phyloP scores from a whole-genome alignment of 768 basidiomycete genomes.

The Lentinula sp. region DNA sequence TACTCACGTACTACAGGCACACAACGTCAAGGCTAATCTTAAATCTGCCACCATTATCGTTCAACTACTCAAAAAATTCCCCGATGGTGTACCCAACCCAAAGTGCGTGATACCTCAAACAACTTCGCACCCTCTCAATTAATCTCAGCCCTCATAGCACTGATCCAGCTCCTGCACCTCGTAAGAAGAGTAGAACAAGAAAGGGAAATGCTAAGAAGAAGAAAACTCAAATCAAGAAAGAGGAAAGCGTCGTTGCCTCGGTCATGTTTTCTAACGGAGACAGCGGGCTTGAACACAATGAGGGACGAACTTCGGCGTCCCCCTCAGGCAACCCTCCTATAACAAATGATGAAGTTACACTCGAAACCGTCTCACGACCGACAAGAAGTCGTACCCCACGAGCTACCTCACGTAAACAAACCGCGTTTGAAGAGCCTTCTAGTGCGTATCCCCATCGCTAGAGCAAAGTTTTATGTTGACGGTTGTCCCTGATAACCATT shows the following conservation, averaged over 20 bases:
- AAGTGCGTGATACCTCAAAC: background rate
- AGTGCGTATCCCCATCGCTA: background rate
- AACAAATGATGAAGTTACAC: background rate
- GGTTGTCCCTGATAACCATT: no score
- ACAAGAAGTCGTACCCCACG: background rate
- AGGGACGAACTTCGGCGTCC: background rate
- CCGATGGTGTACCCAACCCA: conserved; percentile 3
- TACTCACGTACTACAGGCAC: background rate
- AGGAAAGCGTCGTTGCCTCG: background rate
- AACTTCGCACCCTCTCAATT: background rate
- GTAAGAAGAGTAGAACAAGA: background rate
- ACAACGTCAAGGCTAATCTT: conserved; percentile 2
- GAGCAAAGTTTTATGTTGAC: no score
- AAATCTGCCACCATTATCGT: background rate
- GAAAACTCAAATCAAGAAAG: background rate
- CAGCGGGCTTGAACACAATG: background rate
- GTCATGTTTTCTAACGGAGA: background rate
- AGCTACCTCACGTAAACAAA: background rate
- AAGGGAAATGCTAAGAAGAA: background rate
- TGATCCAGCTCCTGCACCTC: background rate
- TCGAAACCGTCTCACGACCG: background rate
- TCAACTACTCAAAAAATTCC: conserved; percentile 1
- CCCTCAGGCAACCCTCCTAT: background rate
- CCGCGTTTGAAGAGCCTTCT: background rate
- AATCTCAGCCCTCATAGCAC: background rate